A percentile compares a stretch with the other conserved stretches of the same genome.
These are phyloP conservation scores for Mentha longifolia DNA, from an alignment of 257 asterid genomes.

Conservation along the genomic window DNA sequence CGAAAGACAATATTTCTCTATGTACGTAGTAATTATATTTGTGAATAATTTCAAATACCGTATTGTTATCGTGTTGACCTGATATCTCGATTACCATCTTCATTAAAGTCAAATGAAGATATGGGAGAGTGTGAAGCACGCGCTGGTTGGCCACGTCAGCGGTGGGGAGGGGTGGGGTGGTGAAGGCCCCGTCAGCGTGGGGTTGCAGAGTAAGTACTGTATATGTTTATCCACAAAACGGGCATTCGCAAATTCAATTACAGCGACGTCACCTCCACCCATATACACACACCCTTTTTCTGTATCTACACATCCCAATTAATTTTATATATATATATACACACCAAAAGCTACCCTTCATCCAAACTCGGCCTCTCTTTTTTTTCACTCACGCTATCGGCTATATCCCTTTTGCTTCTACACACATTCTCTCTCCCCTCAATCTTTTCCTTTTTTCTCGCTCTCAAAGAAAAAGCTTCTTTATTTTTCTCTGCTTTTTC, in stretches of 20 bases:
- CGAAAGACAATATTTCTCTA: no score
- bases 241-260: conserved; percentile 6
- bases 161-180: conserved; percentile 1
- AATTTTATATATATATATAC: no score
- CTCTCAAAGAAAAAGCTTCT: background rate
- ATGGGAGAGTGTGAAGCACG: conserved; percentile 28
- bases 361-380: no score
- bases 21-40: no score
- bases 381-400: conserved; percentile 9
- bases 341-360: no score
- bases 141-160: conserved; percentile 35
- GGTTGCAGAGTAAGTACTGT: conserved; percentile 4
- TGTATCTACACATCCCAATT: conserved; percentile 2
- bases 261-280: conserved; percentile 39
- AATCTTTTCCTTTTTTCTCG: background rate
- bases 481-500: background rate
- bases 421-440: conserved; percentile 17
- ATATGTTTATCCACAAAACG: conserved; percentile 38
- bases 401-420: conserved; percentile 30
- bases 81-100: no score
- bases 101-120: background rate
- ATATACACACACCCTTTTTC: conserved; percentile 22
- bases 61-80: background rate
- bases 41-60: no score
- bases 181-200: conserved; percentile 18